Evolutionary conservation across 164 flowering plant species (phyloP).

Genomic region (Magnolia officinalis): DNA sequence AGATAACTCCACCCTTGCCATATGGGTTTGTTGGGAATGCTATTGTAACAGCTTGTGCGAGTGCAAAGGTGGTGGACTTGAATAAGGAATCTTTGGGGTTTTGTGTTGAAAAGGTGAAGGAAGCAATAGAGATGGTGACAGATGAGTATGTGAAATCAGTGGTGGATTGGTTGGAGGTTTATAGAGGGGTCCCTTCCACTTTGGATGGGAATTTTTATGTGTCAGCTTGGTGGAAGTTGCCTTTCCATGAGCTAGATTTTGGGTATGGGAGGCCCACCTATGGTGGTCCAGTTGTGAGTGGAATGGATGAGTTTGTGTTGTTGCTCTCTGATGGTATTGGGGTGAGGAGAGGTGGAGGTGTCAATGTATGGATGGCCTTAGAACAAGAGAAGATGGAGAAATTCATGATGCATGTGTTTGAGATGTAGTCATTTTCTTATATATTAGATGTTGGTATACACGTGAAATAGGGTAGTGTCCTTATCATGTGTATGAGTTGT

Average conservation of each 20-base stretch:
- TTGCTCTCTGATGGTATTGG: conserved; percentile 29
- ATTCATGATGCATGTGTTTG: conserved; percentile 28
- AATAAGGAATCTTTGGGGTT: conserved; percentile 28
- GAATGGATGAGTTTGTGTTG: conserved; percentile 44
- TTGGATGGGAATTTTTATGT: conserved; percentile 37
- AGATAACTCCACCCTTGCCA: conserved; percentile 30
- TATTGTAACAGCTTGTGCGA: conserved; percentile 43
- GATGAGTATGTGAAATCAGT: conserved; percentile 40
- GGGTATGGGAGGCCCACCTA: conserved; percentile 40
- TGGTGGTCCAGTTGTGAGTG: conserved; percentile 39
- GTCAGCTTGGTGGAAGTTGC: conserved; percentile 47
- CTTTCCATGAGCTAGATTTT: conserved; percentile 39
- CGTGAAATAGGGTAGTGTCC: no score
- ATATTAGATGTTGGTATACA: not conserved
- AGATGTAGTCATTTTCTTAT: conserved; percentile 9
- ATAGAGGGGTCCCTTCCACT: conserved; percentile 37
- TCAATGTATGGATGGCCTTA: conserved; percentile 40
- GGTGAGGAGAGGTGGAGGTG: conserved; percentile 23
- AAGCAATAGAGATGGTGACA: conserved; percentile 34
- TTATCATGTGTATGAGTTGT: no score
- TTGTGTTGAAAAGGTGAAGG: conserved; percentile 29
- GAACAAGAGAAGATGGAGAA: conserved; percentile 31
- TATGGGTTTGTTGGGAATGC: conserved; percentile 41
- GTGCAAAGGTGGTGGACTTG: conserved; percentile 34
- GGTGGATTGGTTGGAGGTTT: conserved; percentile 48